phyloP scores from a whole-genome alignment of 441 rosid genomes.

The Gossypium gossypioides region DNA sequence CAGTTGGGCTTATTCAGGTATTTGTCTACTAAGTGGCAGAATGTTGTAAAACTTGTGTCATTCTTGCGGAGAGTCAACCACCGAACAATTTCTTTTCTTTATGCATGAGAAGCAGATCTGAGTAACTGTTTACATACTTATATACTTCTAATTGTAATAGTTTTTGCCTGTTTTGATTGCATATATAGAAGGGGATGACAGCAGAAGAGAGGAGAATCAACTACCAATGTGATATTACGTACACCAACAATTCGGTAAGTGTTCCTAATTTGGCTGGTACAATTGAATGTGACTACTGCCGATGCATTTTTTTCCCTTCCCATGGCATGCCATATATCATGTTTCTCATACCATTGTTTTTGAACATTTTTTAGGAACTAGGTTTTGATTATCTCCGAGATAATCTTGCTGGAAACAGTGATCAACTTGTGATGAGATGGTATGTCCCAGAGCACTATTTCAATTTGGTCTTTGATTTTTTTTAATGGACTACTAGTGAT shows the following conservation, averaged over 20 bases:
- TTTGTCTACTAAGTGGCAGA: conserved; percentile 2
- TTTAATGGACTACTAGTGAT: conserved; percentile 8
- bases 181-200: conserved; percentile 68
- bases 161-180: conserved; percentile 10
- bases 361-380: conserved; percentile 58
- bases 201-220: conserved; percentile 68
- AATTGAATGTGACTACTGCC: background rate
- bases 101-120: background rate
- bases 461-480: conserved; percentile 7
- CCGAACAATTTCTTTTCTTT: background rate
- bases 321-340: background rate
- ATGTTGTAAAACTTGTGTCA: background rate
- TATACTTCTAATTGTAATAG: background rate
- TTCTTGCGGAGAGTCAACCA: conserved; percentile 3
- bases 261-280: conserved; percentile 14
- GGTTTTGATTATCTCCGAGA: conserved; percentile 98
- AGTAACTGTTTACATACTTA: background rate
- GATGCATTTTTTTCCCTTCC: conserved; percentile 2
- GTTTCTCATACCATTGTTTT: conserved; percentile 13
- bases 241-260: conserved; percentile 84
- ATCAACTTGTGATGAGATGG: conserved; percentile 98
- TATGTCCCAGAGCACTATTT: conserved; percentile 24
- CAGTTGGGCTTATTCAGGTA: conserved; percentile 96
- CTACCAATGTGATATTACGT: conserved; percentile 82
- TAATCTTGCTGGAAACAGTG: conserved; percentile 70